phyloP scores from a whole-genome alignment of 768 basidiomycete species.

The Pleurotus tuoliensis region DNA sequence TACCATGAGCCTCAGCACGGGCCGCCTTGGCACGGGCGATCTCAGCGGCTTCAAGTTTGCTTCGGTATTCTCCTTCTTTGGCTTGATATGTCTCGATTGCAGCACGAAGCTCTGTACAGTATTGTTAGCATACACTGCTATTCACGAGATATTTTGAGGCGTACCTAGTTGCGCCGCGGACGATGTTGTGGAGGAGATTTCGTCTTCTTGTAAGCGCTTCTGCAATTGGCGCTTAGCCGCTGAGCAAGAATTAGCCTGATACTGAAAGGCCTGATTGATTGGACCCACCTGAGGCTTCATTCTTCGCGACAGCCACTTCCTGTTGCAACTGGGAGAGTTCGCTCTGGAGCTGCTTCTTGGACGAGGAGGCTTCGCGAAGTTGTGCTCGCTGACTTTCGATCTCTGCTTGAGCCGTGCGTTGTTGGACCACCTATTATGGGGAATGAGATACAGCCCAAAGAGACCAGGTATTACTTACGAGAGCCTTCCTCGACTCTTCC shows the following conservation, averaged over 20 bases:
- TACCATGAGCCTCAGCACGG: conserved; percentile 62
- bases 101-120: conserved; percentile 51
- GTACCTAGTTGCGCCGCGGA: conserved; percentile 57
- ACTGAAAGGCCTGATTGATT: neutral
- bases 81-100: conserved; percentile 62
- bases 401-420: conserved; percentile 60
- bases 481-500: conserved; percentile 67
- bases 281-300: conserved; percentile 52
- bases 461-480: conserved; percentile 39
- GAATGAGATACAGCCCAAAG: conserved; percentile 2
- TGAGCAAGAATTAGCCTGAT: conserved; percentile 19
- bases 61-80: conserved; percentile 55
- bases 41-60: conserved; percentile 64
- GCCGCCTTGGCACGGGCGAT: conserved; percentile 62
- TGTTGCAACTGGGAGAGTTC: conserved; percentile 53
- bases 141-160: conserved; percentile 4
- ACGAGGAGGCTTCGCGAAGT: conserved; percentile 50
- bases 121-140: conserved; percentile 1
- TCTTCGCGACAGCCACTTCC: conserved; percentile 35
- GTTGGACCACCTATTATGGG: conserved; percentile 52
- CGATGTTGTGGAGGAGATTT: conserved; percentile 55
- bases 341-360: conserved; percentile 55
- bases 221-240: conserved; percentile 59
- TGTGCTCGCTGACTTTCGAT: conserved; percentile 63
- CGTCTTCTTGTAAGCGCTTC: conserved; percentile 57